Evolutionary conservation across 2,329 filamentous ascomycete species (phyloP), one percentile per base, ranked within the genome.

Genomic region (Dothistroma septosporum): DNA sequence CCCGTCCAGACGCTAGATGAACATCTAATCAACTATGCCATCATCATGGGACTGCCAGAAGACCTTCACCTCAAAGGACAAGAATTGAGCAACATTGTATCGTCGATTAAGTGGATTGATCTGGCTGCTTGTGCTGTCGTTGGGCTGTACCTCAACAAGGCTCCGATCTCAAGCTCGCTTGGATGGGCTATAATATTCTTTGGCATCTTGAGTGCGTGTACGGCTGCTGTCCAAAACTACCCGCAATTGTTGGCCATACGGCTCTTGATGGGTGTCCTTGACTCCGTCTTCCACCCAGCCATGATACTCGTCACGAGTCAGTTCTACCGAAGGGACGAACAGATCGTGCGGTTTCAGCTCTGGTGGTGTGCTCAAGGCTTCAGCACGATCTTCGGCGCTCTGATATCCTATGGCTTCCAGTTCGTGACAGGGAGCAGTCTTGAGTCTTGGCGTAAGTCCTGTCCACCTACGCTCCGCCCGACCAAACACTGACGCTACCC

Each of bases 321-420:
- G 28, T 74, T 72, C 61, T 71, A 70, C 32, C 58, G 64, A 12
- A 60, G 65, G 21, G 65, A 67, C n/a, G 85, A 89, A 66, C 86
- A 89, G 71, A 84, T 86, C 0, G 72, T 86, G 19, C 79, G 87
- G 0, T 81, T 87, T 3, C 50, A 53, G n/a, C 84, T 85, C 0
- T 80, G 81, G 12, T 89, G 86, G 86, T 89, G 89, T 64, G 78
- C 82, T 3, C 86, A 83, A 53, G 84, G 85, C 0, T 58, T 80
- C 0, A 82, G 82, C 0, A 84, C 79, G 4, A 83, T 87, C 41
- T 55, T 84, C 7, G 85, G 83, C 0, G 83, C 82, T 0, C 76
- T 79, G 0, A 68, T 85, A 6, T 84, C 84, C 0, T 86, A 80
- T 59, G 85, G 83, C 0, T 73, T 87, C 11, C 82, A 82, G 0